Percentiles rank a stretch among this genome's conserved stretches.
Evolutionary conservation across 2,329 filamentous ascomycete genomes (phyloP).

Genomic region (Claviceps spartinae): DNA sequence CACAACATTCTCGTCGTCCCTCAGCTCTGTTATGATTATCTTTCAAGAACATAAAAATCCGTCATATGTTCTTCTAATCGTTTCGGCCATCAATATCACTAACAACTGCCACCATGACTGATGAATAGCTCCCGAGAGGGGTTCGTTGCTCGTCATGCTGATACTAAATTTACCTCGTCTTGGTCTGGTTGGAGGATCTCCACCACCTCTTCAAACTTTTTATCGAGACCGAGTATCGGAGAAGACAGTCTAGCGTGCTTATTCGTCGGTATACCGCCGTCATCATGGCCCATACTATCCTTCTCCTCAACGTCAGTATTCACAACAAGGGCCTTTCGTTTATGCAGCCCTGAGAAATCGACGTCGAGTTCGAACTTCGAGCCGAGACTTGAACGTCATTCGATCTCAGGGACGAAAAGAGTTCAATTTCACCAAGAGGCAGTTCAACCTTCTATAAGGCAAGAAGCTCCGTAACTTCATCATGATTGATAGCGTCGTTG

Average conservation of each 20-base stretch:
- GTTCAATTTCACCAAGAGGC: not conserved
- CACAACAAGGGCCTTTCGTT: conserved; percentile 14
- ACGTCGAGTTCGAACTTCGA: not conserved
- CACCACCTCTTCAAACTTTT: not conserved
- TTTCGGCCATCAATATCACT: not conserved
- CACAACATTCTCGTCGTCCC: conserved; percentile 4
- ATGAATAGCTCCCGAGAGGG: not conserved
- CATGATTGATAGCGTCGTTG: not conserved
- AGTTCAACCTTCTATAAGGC: conserved; percentile 9
- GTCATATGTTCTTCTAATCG: conserved; percentile 1
- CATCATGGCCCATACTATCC: conserved; percentile 14
- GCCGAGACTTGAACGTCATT: conserved; percentile 6
- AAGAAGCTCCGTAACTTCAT: too few relatives aligned
- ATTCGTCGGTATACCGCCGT: not conserved
- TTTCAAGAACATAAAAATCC: not conserved
- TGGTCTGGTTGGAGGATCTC: not conserved
- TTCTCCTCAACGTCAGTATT: conserved; percentile 15
- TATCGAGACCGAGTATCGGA: conserved; percentile 1
- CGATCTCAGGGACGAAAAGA: conserved; percentile 1
- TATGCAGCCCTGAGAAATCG: conserved; percentile 10
- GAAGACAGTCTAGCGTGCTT: not conserved
- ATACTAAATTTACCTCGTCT: not conserved
- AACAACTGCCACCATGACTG: conserved; percentile 2
- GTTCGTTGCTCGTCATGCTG: not conserved
- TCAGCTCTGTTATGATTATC: not conserved